Evolutionary conservation across 768 basidiomycete genomes (phyloP).

Genomic region (Rhizopogon salebrosus): DNA sequence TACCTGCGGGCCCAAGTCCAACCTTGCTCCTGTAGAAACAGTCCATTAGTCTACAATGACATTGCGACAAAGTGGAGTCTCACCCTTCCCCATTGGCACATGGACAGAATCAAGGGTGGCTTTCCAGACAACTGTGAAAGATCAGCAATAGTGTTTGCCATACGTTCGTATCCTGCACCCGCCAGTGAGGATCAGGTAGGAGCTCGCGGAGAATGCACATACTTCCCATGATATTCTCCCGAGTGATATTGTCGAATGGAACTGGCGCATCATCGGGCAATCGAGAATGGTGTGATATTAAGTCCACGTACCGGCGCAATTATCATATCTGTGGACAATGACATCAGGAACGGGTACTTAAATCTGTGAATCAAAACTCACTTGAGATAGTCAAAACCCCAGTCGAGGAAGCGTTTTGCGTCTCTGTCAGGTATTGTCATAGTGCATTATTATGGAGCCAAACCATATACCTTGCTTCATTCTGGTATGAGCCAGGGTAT

Average conservation of each 20-base stretch:
- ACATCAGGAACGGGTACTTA: background rate
- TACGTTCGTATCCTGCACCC: slow-evolving; percentile 48
- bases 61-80: slow-evolving; percentile 8
- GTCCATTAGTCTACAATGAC: slow-evolving; percentile 1
- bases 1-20: slow-evolving; percentile 58
- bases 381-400: slow-evolving; percentile 68
- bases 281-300: background rate
- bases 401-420: slow-evolving; percentile 51
- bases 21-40: slow-evolving; percentile 43
- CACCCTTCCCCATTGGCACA: slow-evolving; percentile 69
- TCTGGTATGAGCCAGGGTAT: slow-evolving; percentile 62
- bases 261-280: slow-evolving; percentile 27
- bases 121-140: slow-evolving; percentile 44
- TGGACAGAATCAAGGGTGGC: slow-evolving; percentile 51
- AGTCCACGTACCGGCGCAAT: slow-evolving; percentile 41
- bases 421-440: slow-evolving; percentile 35
- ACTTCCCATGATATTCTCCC: slow-evolving; percentile 53
- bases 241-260: slow-evolving; percentile 51
- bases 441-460: background rate
- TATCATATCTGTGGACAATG: slow-evolving; percentile 43
- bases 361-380: slow-evolving; percentile 20
- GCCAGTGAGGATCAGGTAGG: background rate
- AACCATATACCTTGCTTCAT: slow-evolving; percentile 46
- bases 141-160: slow-evolving; percentile 52
- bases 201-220: slow-evolving; percentile 15